These are phyloP conservation scores for Paragyromitra xinjiangensis DNA, from an alignment of 495 filamentous ascomycete genomes.

Conservation along the genomic window DNA sequence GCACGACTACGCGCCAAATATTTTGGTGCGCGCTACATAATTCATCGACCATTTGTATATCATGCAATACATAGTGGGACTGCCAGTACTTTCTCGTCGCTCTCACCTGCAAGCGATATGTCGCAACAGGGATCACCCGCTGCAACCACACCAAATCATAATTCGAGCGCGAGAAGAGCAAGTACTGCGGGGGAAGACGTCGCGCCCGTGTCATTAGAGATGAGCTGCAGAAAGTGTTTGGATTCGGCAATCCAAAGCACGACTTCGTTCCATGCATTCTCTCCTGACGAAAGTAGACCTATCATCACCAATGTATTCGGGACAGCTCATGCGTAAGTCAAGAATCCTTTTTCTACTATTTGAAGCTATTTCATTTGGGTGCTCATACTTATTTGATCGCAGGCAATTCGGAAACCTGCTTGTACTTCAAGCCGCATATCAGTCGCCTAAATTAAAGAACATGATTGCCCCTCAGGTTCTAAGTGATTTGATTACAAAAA, in stretches of 20 bases:
- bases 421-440: conserved; percentile 80
- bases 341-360: not conserved
- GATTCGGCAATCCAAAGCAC: conserved; percentile 84
- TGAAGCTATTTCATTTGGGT: conserved; percentile 3
- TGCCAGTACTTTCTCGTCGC: conserved; percentile 44
- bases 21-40: conserved; percentile 89
- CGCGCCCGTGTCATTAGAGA: conserved; percentile 55
- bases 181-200: conserved; percentile 47
- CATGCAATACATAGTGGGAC: conserved; percentile 66
- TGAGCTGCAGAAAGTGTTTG: conserved; percentile 67
- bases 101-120: conserved; percentile 59
- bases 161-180: conserved; percentile 20
- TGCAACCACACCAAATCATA: conserved; percentile 52
- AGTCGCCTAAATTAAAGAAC: conserved; percentile 46
- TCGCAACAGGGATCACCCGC: conserved; percentile 48
- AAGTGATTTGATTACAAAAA: conserved; percentile 49
- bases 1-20: conserved; percentile 92
- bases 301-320: conserved; percentile 95
- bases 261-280: conserved; percentile 79
- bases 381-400: conserved; percentile 29
- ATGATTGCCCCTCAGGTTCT: conserved; percentile 50
- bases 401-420: conserved; percentile 98
- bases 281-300: conserved; percentile 67
- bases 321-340: conserved; percentile 92
- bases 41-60: conserved; percentile 81